Conservation (phyloP, 192 early-diverging fungal genomes). For the Entomortierella chlamydospora region DNA sequence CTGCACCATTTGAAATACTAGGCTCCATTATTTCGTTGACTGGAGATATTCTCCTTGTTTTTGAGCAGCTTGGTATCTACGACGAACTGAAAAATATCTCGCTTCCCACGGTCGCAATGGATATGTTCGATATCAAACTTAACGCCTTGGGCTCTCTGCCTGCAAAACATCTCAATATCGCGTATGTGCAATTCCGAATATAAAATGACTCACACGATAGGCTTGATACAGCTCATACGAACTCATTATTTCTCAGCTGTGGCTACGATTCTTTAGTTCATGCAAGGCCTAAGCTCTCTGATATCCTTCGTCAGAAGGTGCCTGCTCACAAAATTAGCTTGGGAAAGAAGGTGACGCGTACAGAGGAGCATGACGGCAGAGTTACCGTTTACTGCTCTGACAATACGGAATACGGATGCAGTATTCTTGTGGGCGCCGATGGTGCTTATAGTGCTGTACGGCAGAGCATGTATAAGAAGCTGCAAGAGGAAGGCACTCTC, state of each 20-base stretch:
- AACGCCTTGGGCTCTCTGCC: no score
- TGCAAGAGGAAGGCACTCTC: neutral
- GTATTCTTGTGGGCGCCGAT: neutral
- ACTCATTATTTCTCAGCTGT: no score
- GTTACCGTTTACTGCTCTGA: constrained; percentile 5
- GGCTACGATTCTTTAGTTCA: neutral
- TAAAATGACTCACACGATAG: no score
- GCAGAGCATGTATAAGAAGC: neutral
- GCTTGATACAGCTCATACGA: no score
- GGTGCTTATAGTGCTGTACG: neutral
- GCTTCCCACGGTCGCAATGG: neutral
- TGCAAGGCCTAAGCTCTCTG: neutral
- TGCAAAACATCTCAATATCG: no score
- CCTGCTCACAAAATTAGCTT: neutral
- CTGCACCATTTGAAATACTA: neutral
- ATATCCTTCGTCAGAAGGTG: neutral
- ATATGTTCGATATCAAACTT: neutral
- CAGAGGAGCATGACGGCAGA: neutral
- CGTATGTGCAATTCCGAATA: no score
- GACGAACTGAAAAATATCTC: neutral
- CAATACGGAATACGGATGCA: neutral
- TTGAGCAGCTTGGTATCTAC: constrained; percentile 4
- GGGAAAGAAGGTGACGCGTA: neutral
- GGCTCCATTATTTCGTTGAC: neutral
- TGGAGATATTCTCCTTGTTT: neutral